These are phyloP conservation scores for Eimeria sp. DNA, from an alignment of 169 alveolate species.

Conservation along the genomic window DNA sequence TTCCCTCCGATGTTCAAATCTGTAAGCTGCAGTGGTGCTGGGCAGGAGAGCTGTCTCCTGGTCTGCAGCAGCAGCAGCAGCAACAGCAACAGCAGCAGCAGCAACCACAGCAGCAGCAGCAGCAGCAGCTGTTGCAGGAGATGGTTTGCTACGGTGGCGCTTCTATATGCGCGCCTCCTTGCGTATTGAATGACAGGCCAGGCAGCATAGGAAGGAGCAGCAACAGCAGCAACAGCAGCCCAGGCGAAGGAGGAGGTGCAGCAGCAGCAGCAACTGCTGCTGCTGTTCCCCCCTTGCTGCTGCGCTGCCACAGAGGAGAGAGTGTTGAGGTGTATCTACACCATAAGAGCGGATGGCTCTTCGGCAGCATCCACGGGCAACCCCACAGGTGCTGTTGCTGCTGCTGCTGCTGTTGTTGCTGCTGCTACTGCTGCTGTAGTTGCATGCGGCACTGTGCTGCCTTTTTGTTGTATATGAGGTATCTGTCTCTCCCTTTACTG, in stretches of 20 bases:
- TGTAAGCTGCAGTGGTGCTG: slow-evolving; percentile 76
- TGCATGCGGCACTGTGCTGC: neutral
- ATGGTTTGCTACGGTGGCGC: slow-evolving; percentile 37
- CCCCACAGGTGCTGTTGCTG: slow-evolving; percentile 71
- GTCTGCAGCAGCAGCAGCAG: slow-evolving; percentile 43
- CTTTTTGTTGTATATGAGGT: neutral
- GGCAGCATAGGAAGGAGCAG: slow-evolving; percentile 11
- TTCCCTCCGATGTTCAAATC: slow-evolving; percentile 56
- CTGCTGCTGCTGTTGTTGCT: slow-evolving; percentile 25
- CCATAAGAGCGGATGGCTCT: slow-evolving; percentile 77
- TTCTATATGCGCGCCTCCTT: slow-evolving; percentile 1
- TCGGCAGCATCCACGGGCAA: slow-evolving; percentile 73
- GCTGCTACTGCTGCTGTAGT: neutral
- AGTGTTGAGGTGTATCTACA: slow-evolving; percentile 70
- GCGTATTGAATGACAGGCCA: neutral
- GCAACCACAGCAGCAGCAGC: slow-evolving; percentile 49
- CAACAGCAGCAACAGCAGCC: slow-evolving; percentile 10
- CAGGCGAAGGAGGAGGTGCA: neutral
- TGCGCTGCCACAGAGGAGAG: slow-evolving; percentile 78
- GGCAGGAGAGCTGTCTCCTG: slow-evolving; percentile 59
- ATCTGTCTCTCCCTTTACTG: neutral
- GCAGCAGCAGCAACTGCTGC: slow-evolving; percentile 3
- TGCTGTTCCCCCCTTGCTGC: slow-evolving; percentile 13
- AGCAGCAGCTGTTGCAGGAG: slow-evolving; percentile 43
- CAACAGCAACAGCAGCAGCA: slow-evolving; percentile 63